These are phyloP conservation scores for Phytomonas francai DNA, from an alignment of 208 protist genomes.

Conservation along the genomic window DNA sequence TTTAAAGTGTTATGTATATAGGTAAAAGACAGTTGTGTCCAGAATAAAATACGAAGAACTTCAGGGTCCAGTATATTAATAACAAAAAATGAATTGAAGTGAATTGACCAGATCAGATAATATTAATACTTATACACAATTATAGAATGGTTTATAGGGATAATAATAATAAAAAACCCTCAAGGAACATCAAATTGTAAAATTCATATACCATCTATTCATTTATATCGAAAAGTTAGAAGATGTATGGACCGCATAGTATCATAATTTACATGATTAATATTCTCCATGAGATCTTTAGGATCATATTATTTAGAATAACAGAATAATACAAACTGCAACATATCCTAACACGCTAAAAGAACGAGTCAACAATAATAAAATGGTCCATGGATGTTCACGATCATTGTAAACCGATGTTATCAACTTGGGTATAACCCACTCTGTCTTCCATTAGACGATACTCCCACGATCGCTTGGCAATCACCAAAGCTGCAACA, in stretches of 20 bases:
- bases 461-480: slow-evolving; percentile 61
- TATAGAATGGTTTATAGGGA: slow-evolving; percentile 8
- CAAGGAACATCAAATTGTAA: background rate
- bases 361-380: background rate
- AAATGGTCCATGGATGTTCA: background rate
- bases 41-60: background rate
- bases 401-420: background rate
- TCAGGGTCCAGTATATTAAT: background rate
- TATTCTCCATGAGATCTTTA: too few species aligned
- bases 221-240: slow-evolving; percentile 6
- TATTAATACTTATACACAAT: slow-evolving; percentile 1
- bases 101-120: too few species aligned
- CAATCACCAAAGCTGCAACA: slow-evolving; percentile 80
- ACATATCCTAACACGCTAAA: too few species aligned
- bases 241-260: background rate
- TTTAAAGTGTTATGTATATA: background rate
- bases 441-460: slow-evolving; percentile 64
- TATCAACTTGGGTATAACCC: slow-evolving; percentile 19
- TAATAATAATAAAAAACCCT: slow-evolving; percentile 6
- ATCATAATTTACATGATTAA: background rate
- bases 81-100: too few species aligned
- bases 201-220: slow-evolving; percentile 8
- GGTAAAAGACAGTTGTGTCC: background rate
- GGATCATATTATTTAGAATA: too few species aligned
- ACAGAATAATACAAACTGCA: too few species aligned